These are phyloP conservation scores for Xylaria castorea DNA, from an alignment of 495 filamentous ascomycete species.

Conservation along the genomic window DNA sequence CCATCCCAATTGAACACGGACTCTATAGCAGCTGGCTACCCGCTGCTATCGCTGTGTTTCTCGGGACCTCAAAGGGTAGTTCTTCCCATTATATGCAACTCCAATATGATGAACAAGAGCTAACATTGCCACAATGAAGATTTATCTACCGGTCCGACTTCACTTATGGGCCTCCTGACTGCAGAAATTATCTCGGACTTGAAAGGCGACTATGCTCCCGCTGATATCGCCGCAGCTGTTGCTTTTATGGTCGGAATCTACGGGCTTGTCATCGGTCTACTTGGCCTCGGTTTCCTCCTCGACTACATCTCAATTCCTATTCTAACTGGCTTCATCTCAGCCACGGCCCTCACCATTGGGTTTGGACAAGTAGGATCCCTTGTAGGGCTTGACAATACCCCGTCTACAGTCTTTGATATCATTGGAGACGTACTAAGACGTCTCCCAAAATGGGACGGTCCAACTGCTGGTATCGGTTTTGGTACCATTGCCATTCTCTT, in stretches of 20 bases:
- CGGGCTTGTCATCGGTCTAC: constrained; percentile 54
- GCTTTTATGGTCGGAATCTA: constrained; percentile 61
- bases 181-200: constrained; percentile 54
- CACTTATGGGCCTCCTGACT: constrained; percentile 58
- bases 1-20: constrained; percentile 58
- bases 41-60: constrained; percentile 56
- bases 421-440: constrained; percentile 52
- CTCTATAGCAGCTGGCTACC: constrained; percentile 62
- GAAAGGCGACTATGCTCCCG: constrained; percentile 44
- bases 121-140: constrained; percentile 39
- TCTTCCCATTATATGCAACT: background rate
- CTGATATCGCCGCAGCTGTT: constrained; percentile 56
- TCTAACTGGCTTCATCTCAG: constrained; percentile 59
- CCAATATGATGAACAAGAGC: background rate
- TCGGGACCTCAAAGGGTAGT: constrained; percentile 63
- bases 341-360: constrained; percentile 57
- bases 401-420: constrained; percentile 48
- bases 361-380: constrained; percentile 55
- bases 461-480: constrained; percentile 56
- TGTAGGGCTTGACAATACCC: constrained; percentile 50
- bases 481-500: constrained; percentile 51
- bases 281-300: constrained; percentile 60
- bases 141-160: constrained; percentile 59
- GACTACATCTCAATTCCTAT: constrained; percentile 60
- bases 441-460: constrained; percentile 49